Base-by-base conservation (phyloP, 2,329 filamentous ascomycete species). In the Arthrobotrys iridis region DNA sequence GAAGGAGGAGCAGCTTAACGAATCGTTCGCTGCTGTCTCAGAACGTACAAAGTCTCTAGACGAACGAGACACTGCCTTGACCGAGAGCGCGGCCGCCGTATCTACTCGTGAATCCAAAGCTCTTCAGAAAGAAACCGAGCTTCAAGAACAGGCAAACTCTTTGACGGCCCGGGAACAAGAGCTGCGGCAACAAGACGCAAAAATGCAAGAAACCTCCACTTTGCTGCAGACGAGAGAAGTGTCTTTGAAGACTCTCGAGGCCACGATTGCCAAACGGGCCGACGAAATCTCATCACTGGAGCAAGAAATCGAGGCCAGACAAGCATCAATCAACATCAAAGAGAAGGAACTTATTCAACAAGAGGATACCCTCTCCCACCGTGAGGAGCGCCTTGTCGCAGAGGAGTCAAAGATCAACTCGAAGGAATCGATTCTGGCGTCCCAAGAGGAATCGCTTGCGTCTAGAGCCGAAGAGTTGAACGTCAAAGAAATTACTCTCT, bases 331-430 rank as follows among this genome's bases (percentile, higher is more conserved):
- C 28, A 20, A 46, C 15, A 13, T 8, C 5, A 70, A 28, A 55
- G 57, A 70, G 45, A 48, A 33, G 13, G 65, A 62, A 11, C 55
- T 70, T 26, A 15, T 15, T 28, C 22, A 62, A 48, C 55, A 57
- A 50, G 50, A 70, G 40, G 33, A 30, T 30, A 48, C 24, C 24
- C 43, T 68, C 5, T 55, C 48, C 11, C 28, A 64, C 15, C 67
- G 59, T n/a, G 43, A 64, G 26, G 37, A 58, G 48, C 46, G 37
- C 10, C 22, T 65, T 15, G 20, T 41, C 20, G 41, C 10, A 1
- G 67, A 64, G n/a, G 48, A 58, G 28, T 72, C 59, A 4, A 30
- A 26, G 26, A 50, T 73, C 24, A 50, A 11, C 30, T 60, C 66
- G 33, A 66, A 57, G n/a, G 68, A 43, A 24, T 18, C 50, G 0